Conservation (phyloP, 2,329 filamentous ascomycete species). For the Blumeria hordei region DNA sequence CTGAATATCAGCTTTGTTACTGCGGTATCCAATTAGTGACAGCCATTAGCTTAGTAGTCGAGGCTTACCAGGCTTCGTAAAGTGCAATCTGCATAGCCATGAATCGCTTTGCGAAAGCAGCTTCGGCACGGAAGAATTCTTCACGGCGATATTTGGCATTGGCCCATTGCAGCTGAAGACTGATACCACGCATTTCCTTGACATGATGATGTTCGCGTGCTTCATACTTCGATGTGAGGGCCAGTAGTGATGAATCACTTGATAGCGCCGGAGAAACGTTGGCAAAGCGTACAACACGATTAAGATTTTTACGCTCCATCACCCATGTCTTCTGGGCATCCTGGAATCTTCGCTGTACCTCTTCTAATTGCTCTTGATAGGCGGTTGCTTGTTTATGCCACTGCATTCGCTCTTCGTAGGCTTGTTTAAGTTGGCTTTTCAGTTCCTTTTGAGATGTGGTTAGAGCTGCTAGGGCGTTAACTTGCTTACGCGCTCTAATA, state of each 20-base stretch:
- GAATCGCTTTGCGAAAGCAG: constrained; percentile 71
- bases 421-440: constrained; percentile 42
- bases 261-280: constrained; percentile 15
- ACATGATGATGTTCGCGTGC: constrained; percentile 36
- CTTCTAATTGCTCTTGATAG: constrained; percentile 8
- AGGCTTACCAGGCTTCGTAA: constrained; percentile 69
- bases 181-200: constrained; percentile 58
- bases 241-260: neutral
- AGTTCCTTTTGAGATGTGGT: constrained; percentile 32
- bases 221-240: constrained; percentile 9
- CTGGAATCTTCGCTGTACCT: constrained; percentile 17
- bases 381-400: constrained; percentile 8
- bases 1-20: constrained; percentile 76
- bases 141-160: constrained; percentile 62
- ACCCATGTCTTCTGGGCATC: constrained; percentile 20
- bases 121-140: constrained; percentile 51
- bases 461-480: constrained; percentile 35
- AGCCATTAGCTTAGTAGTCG: neutral
- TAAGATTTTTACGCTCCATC: constrained; percentile 20
- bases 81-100: constrained; percentile 58
- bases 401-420: constrained; percentile 37
- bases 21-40: constrained; percentile 19
- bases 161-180: constrained; percentile 79
- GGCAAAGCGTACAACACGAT: constrained; percentile 17
- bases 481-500: constrained; percentile 44